Conservation (phyloP, 371 early-diverging fungal genomes). For the Parasitella parasitica region DNA sequence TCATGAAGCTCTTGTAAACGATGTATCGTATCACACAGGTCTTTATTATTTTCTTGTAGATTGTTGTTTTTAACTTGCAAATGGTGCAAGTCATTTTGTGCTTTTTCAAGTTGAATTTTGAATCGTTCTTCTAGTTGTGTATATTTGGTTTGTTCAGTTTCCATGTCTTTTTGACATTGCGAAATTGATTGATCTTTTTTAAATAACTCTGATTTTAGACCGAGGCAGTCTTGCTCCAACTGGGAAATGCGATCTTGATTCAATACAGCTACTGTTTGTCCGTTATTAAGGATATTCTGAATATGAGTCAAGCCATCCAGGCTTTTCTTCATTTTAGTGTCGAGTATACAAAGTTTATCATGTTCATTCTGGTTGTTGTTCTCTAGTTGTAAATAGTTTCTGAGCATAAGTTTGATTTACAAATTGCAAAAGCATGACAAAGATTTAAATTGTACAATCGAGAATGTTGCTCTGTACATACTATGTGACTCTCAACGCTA, state of each 20-base stretch:
- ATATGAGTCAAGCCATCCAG: background rate
- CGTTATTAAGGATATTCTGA: background rate
- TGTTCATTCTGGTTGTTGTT: background rate
- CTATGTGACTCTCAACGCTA: background rate
- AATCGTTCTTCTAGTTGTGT: background rate
- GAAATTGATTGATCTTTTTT: background rate
- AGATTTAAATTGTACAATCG: background rate
- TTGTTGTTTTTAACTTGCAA: background rate
- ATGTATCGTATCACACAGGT: background rate
- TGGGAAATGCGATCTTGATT: background rate
- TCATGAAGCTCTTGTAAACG: background rate
- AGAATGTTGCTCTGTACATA: background rate
- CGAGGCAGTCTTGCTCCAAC: background rate
- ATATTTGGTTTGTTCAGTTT: background rate
- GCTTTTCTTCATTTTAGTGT: constrained; percentile 2
- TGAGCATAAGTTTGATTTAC: background rate
- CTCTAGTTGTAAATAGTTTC: background rate
- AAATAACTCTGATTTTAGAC: background rate
- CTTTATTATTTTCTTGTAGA: background rate
- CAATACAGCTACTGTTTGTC: background rate
- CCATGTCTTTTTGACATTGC: background rate
- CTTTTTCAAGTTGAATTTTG: background rate
- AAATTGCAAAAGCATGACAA: background rate
- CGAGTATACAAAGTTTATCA: background rate
- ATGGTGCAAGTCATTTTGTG: background rate